Percentiles rank a stretch among this genome's conserved stretches.
phyloP scores from a whole-genome alignment of 2,329 filamentous ascomycete species.

The Cytospora schulzeri region DNA sequence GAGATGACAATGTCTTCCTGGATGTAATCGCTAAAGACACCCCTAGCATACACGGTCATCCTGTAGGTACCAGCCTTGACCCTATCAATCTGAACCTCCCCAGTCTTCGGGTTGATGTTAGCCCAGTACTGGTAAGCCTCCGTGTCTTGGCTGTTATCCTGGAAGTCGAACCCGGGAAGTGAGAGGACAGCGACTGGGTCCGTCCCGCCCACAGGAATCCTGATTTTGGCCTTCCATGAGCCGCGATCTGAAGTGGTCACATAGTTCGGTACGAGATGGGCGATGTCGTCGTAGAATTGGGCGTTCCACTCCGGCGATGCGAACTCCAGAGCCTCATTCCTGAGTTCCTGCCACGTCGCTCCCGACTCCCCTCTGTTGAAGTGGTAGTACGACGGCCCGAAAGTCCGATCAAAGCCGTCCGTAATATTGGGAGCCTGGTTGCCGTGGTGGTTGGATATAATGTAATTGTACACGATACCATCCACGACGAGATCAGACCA shows the following conservation, averaged over 20 bases:
- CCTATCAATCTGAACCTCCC: conserved; percentile 53
- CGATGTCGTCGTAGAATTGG: conserved; percentile 66
- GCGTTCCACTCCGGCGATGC: conserved; percentile 57
- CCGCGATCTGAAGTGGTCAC: conserved; percentile 54
- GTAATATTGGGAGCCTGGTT: conserved; percentile 66
- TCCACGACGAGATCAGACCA: conserved; percentile 66
- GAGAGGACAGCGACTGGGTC: conserved; percentile 59
- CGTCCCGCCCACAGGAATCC: conserved; percentile 53
- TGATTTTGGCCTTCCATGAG: conserved; percentile 51
- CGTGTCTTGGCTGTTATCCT: conserved; percentile 59
- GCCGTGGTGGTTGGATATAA: conserved; percentile 63
- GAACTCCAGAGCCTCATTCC: conserved; percentile 55
- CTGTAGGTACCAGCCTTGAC: conserved; percentile 62
- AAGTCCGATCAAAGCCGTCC: conserved; percentile 65
- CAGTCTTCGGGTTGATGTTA: conserved; percentile 46
- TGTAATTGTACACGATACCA: conserved; percentile 68
- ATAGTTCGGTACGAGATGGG: conserved; percentile 60
- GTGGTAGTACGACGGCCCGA: conserved; percentile 64
- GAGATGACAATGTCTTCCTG: conserved; percentile 52
- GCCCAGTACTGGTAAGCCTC: conserved; percentile 66
- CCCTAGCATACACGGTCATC: conserved; percentile 64
- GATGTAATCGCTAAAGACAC: conserved; percentile 61
- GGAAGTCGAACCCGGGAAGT: conserved; percentile 53
- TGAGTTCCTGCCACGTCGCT: conserved; percentile 49
- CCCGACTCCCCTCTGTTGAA: conserved; percentile 59